These are phyloP conservation scores for Boletus subparvulus DNA, from an alignment of 768 basidiomycete genomes.

Conservation along the genomic window DNA sequence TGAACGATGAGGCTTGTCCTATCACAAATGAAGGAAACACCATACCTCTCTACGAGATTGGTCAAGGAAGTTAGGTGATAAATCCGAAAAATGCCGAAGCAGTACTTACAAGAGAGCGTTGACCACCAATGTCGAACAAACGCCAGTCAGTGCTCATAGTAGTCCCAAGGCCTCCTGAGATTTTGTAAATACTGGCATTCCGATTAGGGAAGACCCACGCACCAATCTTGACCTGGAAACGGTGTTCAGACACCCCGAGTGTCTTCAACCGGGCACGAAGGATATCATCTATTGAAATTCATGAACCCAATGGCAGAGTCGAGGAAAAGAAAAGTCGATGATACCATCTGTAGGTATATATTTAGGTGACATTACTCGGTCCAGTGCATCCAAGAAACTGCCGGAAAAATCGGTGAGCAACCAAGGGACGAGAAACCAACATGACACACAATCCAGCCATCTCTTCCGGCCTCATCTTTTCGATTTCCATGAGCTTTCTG, in stretches of 20 bases:
- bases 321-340: slow-evolving; percentile 1
- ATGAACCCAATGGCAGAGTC: neutral
- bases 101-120: slow-evolving; percentile 59
- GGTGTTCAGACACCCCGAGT: slow-evolving; percentile 78
- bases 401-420: slow-evolving; percentile 1
- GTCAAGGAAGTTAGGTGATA: neutral
- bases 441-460: slow-evolving; percentile 68
- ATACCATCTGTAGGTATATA: slow-evolving; percentile 73
- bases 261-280: slow-evolving; percentile 73
- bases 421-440: neutral
- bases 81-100: neutral
- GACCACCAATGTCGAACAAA: slow-evolving; percentile 76
- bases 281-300: slow-evolving; percentile 57
- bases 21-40: slow-evolving; percentile 22
- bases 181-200: slow-evolving; percentile 6
- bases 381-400: slow-evolving; percentile 71
- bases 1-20: slow-evolving; percentile 2
- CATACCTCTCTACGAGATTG: slow-evolving; percentile 48
- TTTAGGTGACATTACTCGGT: slow-evolving; percentile 56
- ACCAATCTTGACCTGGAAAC: slow-evolving; percentile 71
- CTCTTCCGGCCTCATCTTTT: slow-evolving; percentile 61
- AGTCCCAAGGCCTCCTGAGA: slow-evolving; percentile 39
- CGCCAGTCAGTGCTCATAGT: slow-evolving; percentile 68
- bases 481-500: slow-evolving; percentile 45
- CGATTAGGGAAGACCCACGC: slow-evolving; percentile 5